These are phyloP conservation scores for Aphanomyces invadans DNA, from an alignment of 352 stramenopile genomes.

Conservation along the genomic window DNA sequence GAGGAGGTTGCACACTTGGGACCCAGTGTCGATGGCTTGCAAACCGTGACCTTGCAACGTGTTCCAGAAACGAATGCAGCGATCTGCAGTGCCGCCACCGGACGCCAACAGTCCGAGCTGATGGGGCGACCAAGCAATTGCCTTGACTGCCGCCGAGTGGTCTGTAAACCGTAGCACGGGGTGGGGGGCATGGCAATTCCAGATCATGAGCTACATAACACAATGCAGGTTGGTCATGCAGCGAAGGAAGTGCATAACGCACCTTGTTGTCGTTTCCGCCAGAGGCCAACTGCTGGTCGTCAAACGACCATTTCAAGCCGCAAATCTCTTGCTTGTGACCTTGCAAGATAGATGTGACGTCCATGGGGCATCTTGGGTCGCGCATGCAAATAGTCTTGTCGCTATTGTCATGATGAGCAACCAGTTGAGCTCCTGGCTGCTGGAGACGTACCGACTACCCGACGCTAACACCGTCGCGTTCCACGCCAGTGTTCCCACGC, in stretches of 20 bases:
- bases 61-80: slow-evolving; percentile 98
- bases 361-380: slow-evolving; percentile 74
- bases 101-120: slow-evolving; percentile 93
- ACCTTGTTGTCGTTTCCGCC: slow-evolving; percentile 99
- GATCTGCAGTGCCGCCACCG: slow-evolving; percentile 93
- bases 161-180: slow-evolving; percentile 90
- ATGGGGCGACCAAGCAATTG: slow-evolving; percentile 96
- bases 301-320: slow-evolving; percentile 95
- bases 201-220: slow-evolving; percentile 9
- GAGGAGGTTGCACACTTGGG: slow-evolving; percentile 96
- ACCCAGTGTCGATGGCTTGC: slow-evolving; percentile 93
- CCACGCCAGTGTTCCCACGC: slow-evolving; percentile 92
- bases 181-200: slow-evolving; percentile 19
- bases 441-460: slow-evolving; percentile 91
- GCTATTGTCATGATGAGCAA: background rate
- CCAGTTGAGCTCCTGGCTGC: too few relatives aligned
- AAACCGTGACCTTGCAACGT: slow-evolving; percentile 85
- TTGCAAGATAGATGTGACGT: slow-evolving; percentile 47
- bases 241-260: too few relatives aligned
- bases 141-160: slow-evolving; percentile 96
- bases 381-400: slow-evolving; percentile 81
- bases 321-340: slow-evolving; percentile 89
- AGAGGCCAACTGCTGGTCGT: slow-evolving; percentile 84
- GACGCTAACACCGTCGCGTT: slow-evolving; percentile 86
- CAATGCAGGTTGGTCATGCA: background rate